Percentiles rank a stretch among this genome's conserved stretches.
phyloP scores from a whole-genome alignment of 179 eudicot species.

The Corrigiola litoralis region DNA sequence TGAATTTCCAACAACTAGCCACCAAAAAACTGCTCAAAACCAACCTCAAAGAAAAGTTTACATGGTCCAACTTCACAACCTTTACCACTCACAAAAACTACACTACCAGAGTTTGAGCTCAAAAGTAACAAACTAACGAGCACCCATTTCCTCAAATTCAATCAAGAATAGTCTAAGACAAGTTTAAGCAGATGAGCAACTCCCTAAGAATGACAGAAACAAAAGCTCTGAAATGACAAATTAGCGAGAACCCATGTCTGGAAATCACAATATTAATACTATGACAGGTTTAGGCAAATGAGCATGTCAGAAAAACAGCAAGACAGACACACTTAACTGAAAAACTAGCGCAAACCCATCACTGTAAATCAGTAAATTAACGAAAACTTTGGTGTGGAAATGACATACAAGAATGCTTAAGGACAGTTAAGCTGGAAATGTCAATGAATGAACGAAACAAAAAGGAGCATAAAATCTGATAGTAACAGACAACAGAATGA shows the following conservation, averaged over 20 bases:
- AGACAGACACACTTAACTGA: not conserved
- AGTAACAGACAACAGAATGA: not conserved
- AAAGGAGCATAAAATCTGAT: not conserved
- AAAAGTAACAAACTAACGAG: constrained; percentile 36
- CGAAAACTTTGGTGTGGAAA: not conserved
- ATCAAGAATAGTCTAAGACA: constrained; percentile 18
- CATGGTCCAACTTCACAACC: constrained; percentile 29
- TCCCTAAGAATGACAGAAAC: constrained; percentile 16
- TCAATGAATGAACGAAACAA: not conserved
- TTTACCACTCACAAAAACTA: constrained; percentile 6
- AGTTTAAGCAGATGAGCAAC: constrained; percentile 31
- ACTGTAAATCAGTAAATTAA: constrained; percentile 4
- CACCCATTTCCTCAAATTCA: constrained; percentile 35
- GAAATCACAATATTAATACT: constrained; percentile 11
- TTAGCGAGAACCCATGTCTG: constrained; percentile 58
- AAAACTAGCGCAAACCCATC: constrained; percentile 53
- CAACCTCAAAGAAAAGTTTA: constrained; percentile 26
- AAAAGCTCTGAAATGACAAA: constrained; percentile 15
- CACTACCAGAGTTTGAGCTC: constrained; percentile 5
- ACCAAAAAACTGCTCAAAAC: constrained; percentile 21
- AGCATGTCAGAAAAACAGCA: constrained; percentile 20
- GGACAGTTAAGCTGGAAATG: not conserved
- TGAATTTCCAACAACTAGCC: constrained; percentile 21
- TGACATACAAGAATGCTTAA: not conserved
- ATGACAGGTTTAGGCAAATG: constrained; percentile 29